phyloP scores from a whole-genome alignment of 805 yeast genomes.

The Starmerella apis region DNA sequence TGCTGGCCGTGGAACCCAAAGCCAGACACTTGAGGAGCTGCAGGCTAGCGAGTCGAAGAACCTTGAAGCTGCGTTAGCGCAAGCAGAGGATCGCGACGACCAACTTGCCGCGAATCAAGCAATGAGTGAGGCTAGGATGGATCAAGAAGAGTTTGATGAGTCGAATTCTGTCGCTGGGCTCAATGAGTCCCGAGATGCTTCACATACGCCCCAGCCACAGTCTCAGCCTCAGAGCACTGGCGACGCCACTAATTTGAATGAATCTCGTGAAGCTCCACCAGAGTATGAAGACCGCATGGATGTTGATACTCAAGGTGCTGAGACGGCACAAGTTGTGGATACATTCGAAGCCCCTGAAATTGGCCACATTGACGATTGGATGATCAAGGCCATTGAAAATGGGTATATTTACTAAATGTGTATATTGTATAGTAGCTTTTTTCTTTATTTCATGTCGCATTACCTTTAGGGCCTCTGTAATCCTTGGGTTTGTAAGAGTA shows the following conservation, averaged over 20 bases:
- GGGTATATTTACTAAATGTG: constrained; percentile 36
- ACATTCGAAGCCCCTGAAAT: constrained; percentile 27
- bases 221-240: background rate
- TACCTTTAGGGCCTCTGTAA: too few species aligned
- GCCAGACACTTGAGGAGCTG: constrained; percentile 26
- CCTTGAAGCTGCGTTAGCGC: constrained; percentile 58
- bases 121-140: constrained; percentile 71
- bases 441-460: too few species aligned
- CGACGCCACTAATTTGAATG: background rate
- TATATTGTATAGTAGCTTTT: background rate
- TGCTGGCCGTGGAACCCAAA: constrained; percentile 31
- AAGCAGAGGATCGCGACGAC: constrained; percentile 82
- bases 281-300: background rate
- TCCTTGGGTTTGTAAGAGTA: too few species aligned
- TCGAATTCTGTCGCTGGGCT: background rate
- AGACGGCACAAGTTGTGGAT: constrained; percentile 31
- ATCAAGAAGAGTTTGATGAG: constrained; percentile 64
- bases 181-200: background rate
- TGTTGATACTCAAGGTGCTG: background rate
- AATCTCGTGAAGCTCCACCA: background rate
- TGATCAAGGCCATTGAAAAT: constrained; percentile 80
- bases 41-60: constrained; percentile 15
- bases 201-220: constrained; percentile 3
- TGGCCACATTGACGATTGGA: constrained; percentile 88
- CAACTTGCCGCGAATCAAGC: constrained; percentile 79